Conservation (phyloP, 192 early-diverging fungal species). For the Umbelopsis sp. region DNA sequence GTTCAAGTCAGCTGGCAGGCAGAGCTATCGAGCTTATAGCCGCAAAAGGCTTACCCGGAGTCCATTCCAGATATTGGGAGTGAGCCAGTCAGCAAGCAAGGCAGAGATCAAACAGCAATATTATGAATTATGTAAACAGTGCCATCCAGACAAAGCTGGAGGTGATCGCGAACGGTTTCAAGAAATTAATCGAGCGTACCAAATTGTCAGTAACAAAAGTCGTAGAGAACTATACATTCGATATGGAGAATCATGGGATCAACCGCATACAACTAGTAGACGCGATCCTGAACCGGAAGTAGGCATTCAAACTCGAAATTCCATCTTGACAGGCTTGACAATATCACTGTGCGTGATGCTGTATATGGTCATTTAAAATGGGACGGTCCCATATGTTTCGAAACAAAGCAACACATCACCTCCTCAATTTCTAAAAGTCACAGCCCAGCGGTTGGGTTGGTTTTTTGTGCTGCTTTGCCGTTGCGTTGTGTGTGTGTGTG, state of each 20-base stretch:
- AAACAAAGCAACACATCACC: background rate
- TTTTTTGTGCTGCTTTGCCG: background rate
- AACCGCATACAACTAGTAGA: background rate
- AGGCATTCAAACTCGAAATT: background rate
- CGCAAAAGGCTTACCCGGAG: background rate
- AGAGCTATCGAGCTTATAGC: background rate
- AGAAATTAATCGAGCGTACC: conserved; percentile 35
- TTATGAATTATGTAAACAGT: conserved; percentile 30
- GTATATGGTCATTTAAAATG: background rate
- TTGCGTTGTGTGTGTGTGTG: background rate
- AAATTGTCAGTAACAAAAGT: conserved; percentile 16
- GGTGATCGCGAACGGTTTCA: conserved; percentile 1
- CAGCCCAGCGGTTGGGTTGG: background rate
- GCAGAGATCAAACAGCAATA: conserved; percentile 31
- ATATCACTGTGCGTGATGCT: background rate
- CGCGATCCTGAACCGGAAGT: background rate
- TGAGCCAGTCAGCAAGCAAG: conserved; percentile 22
- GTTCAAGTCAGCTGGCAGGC: conserved; percentile 2
- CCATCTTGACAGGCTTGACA: conserved; percentile 1
- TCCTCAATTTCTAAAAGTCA: background rate
- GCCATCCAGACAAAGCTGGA: conserved; percentile 30
- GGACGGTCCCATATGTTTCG: background rate
- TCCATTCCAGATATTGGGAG: conserved; percentile 34
- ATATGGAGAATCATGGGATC: conserved; percentile 4
- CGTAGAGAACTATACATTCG: conserved; percentile 1